A percentile compares a stretch with the other conserved stretches of the same genome.
phyloP scores from a whole-genome alignment of 2,329 filamentous ascomycete genomes.

The Fusarium phyllophilum region DNA sequence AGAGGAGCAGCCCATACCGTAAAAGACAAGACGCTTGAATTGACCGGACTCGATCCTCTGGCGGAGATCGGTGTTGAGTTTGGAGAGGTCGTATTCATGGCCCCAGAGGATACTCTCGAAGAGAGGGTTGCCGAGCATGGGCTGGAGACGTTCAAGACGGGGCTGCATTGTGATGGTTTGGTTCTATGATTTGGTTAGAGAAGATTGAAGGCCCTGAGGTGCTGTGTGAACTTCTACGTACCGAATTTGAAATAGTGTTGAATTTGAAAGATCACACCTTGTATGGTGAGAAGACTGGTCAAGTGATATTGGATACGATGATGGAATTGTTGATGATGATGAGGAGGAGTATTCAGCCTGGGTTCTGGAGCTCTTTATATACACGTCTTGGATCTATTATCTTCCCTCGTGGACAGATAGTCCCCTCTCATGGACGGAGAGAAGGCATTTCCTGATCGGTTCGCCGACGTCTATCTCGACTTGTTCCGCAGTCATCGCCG shows the following conservation, averaged over 20 bases:
- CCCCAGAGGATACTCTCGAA: constrained; percentile 7
- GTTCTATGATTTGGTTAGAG: neutral
- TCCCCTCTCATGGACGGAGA: neutral
- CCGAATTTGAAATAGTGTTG: neutral
- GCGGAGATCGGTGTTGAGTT: neutral
- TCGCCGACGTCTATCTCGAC: neutral
- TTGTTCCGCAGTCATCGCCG: neutral
- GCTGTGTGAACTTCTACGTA: neutral
- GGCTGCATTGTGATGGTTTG: neutral
- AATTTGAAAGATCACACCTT: neutral
- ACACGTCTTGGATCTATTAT: accelerated
- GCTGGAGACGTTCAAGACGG: constrained; percentile 1
- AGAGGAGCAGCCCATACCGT: neutral
- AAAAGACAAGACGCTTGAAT: neutral
- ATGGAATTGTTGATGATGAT: neutral
- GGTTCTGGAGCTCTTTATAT: neutral
- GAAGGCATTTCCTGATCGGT: neutral
- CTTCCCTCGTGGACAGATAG: accelerated
- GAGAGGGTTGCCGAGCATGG: constrained; percentile 1
- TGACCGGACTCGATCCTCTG: neutral
- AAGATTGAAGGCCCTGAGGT: accelerated
- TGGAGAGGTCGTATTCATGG: constrained; percentile 5
- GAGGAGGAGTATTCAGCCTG: neutral
- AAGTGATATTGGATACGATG: neutral
- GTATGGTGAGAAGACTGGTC: too few relatives aligned